Conservation (phyloP, 2,329 filamentous ascomycete species). For the Curvularia hawaiiensis region DNA sequence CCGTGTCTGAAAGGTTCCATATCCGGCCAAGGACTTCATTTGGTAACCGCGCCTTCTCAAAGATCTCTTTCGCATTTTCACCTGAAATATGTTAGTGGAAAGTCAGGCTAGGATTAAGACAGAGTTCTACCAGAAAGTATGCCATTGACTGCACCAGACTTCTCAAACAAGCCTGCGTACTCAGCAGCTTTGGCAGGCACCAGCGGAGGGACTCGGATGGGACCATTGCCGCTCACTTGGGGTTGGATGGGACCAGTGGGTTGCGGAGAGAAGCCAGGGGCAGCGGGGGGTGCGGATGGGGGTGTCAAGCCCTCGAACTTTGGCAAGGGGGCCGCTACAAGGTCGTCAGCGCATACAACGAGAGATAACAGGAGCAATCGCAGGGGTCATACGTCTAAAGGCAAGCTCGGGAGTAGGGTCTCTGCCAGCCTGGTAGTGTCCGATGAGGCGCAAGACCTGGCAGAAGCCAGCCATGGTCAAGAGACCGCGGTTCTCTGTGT, state of each 20-base stretch:
- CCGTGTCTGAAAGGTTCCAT: slow-evolving; percentile 93
- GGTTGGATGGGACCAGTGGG: slow-evolving; percentile 43
- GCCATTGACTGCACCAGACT: slow-evolving; percentile 78
- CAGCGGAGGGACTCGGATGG: slow-evolving; percentile 86
- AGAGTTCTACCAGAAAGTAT: slow-evolving; percentile 67
- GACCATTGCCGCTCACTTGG: slow-evolving; percentile 55
- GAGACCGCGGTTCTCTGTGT: slow-evolving; percentile 93
- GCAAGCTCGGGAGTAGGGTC: slow-evolving; percentile 82
- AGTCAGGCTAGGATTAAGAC: too few species aligned
- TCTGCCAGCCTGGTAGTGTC: slow-evolving; percentile 88
- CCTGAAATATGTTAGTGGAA: slow-evolving; percentile 53
- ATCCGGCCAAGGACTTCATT: slow-evolving; percentile 93
- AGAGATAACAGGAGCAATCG: neutral
- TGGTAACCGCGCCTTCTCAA: slow-evolving; percentile 87
- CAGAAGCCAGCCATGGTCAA: slow-evolving; percentile 93
- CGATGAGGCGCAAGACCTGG: slow-evolving; percentile 90
- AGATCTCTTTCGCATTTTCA: slow-evolving; percentile 89
- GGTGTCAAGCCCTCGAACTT: slow-evolving; percentile 81
- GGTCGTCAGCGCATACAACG: slow-evolving; percentile 24
- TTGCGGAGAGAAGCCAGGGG: slow-evolving; percentile 52
- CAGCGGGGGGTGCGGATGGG: slow-evolving; percentile 55
- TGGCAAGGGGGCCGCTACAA: slow-evolving; percentile 76
- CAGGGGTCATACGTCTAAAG: slow-evolving; percentile 64
- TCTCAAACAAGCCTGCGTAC: slow-evolving; percentile 88
- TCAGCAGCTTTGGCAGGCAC: slow-evolving; percentile 87